Conservation (phyloP, 345 rosid genomes). For the Citrus reticulata region DNA sequence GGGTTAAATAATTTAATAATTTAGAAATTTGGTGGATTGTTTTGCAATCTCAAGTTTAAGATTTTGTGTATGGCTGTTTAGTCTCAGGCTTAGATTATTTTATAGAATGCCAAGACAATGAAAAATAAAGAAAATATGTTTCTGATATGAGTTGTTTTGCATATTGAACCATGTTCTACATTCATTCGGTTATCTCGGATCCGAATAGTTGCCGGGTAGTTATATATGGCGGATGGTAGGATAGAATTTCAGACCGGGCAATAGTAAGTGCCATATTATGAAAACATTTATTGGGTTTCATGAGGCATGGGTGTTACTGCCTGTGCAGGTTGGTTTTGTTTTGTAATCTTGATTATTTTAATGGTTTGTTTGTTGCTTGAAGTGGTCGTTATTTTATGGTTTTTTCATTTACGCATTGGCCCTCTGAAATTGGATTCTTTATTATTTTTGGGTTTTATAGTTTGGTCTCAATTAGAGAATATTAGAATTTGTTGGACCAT, state of each 20-base stretch:
- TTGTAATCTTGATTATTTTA: not conserved
- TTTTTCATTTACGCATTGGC: not conserved
- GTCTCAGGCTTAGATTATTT: not conserved
- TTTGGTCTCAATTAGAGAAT: not conserved
- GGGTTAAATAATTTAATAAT: not conserved
- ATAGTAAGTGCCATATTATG: not conserved
- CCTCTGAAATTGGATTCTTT: not conserved
- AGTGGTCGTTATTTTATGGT: not conserved
- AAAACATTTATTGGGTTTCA: not conserved
- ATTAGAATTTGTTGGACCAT: not conserved
- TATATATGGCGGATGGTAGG: not conserved
- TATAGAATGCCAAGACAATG: not conserved
- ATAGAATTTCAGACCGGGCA: not conserved
- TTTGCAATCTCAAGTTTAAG: not conserved
- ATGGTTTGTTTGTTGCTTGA: not conserved
- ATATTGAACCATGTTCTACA: not conserved
- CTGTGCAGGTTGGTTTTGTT: not conserved
- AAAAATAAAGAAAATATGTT: not conserved
- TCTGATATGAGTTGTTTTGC: not conserved
- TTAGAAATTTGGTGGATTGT: not conserved
- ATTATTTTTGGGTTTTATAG: not conserved
- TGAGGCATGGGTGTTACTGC: not conserved
- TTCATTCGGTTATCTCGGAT: not conserved
- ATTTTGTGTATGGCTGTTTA: not conserved
- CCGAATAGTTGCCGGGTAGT: not conserved